Conservation (phyloP, 257 asterid species). For the Salvia rosmarinus region DNA sequence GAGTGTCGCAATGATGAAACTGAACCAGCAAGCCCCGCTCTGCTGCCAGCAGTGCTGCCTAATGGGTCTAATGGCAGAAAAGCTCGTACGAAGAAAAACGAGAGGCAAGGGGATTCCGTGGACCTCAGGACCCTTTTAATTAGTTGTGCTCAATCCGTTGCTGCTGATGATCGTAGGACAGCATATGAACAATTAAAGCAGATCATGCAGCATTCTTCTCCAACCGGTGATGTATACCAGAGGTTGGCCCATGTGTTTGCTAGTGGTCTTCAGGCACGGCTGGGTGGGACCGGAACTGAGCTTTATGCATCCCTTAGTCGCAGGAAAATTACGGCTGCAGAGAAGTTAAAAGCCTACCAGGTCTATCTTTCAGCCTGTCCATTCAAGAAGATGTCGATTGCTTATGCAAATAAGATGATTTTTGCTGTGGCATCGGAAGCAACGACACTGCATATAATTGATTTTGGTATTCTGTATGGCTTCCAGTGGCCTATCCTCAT, state of each 20-base stretch:
- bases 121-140: slow-evolving; percentile 74
- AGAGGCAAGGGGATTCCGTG: slow-evolving; percentile 54
- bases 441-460: slow-evolving; percentile 66
- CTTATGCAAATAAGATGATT: slow-evolving; percentile 70
- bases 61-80: slow-evolving; percentile 45
- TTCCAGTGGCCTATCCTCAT: slow-evolving; percentile 92
- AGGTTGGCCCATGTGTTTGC: slow-evolving; percentile 75
- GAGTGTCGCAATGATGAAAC: slow-evolving; percentile 32
- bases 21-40: slow-evolving; percentile 21
- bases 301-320: slow-evolving; percentile 62
- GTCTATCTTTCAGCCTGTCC: slow-evolving; percentile 75
- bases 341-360: slow-evolving; percentile 83
- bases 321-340: slow-evolving; percentile 65
- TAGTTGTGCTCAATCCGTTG: slow-evolving; percentile 85
- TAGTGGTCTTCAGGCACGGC: slow-evolving; percentile 80
- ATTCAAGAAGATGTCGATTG: slow-evolving; percentile 66
- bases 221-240: slow-evolving; percentile 75
- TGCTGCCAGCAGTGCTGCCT: slow-evolving; percentile 36
- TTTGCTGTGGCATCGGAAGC: slow-evolving; percentile 48
- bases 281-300: slow-evolving; percentile 78
- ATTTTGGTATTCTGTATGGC: slow-evolving; percentile 83
- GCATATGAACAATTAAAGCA: slow-evolving; percentile 72
- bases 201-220: slow-evolving; percentile 68
- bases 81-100: slow-evolving; percentile 51
- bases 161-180: slow-evolving; percentile 71